These are phyloP conservation scores for Entonaema liquescens DNA, from an alignment of 495 filamentous ascomycete genomes.

Conservation along the genomic window DNA sequence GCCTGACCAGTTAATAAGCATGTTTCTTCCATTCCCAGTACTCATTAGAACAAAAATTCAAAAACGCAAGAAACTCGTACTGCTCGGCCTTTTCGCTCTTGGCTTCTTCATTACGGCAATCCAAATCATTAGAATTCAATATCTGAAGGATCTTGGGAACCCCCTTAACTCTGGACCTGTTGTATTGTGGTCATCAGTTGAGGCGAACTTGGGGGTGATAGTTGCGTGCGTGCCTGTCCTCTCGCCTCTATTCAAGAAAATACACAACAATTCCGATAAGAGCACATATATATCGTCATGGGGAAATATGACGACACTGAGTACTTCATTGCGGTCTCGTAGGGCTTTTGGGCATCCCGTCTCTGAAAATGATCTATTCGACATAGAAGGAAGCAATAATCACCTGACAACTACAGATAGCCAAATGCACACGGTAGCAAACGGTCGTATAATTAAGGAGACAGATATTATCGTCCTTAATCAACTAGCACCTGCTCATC, in stretches of 20 bases:
- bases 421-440: not conserved
- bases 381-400: not conserved
- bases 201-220: constrained; percentile 62
- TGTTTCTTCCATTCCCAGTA: constrained; percentile 60
- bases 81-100: constrained; percentile 58
- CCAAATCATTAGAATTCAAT: constrained; percentile 64
- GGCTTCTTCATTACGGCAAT: constrained; percentile 64
- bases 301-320: not conserved
- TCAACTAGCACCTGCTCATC: constrained; percentile 13
- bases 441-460: constrained; percentile 10
- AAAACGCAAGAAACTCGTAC: constrained; percentile 51
- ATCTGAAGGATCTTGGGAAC: constrained; percentile 52
- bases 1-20: constrained; percentile 41
- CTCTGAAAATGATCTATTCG: constrained; percentile 3
- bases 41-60: constrained; percentile 56
- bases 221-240: constrained; percentile 60
- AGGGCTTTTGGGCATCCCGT: not conserved
- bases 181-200: constrained; percentile 62
- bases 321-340: not conserved
- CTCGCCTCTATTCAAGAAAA: constrained; percentile 58
- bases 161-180: constrained; percentile 57
- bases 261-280: constrained; percentile 41
- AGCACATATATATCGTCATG: not conserved
- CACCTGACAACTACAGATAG: not conserved
- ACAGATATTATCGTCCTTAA: constrained; percentile 20